Base-by-base conservation (phyloP, 2,329 filamentous ascomycete genomes). In the Beauveria caledonica region DNA sequence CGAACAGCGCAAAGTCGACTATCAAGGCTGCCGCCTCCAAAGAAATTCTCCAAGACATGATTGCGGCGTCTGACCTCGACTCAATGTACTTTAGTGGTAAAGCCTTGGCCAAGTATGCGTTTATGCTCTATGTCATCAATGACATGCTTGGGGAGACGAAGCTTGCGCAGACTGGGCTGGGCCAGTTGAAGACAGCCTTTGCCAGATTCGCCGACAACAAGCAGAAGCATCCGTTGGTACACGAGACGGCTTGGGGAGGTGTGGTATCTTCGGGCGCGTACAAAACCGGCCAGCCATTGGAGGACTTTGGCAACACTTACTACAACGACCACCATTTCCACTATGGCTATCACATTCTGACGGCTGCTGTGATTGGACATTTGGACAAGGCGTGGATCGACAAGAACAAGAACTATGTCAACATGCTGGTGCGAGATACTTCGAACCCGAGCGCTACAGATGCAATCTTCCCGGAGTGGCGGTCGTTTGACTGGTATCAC, bases 21-120 rank as follows among this genome's bases (percentile, higher is more conserved):
- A 87, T 95, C 60, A 75, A 77, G 40, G 76, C 80, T 1, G 78
- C 86, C 9, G 88, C 90, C 1, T 77, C 80, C n/a, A 81, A 79
- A 21, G 94, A 99, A 71, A 76, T 96, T 1, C 81, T 83, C 1
- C 87, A 94, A 72, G 81, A 92, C 69, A 90, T 97, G 73, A 73
- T 78, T n/a, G 76, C 77, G 0, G 87, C 94, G 68, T 85, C 85
- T 5, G 84, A 94, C 64, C 77, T 90, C 40, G 83, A 93, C 70
- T 96, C 91, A 42, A 92, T 96, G 85, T 97, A 97, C 73, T 97
- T 88, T 72, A 89, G 89, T 66, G 94, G 94, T 66, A 97, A 93
- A 78, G 84, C 85, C 1, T 75, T 94, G 19, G 87, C 86, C 63
- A 93, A 93, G 70, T 92, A 91, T 71, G 89, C 88, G 1, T 77